Evolutionary conservation across 139 green algal genomes (phyloP).

Genomic region (Chlorella sp.): DNA sequence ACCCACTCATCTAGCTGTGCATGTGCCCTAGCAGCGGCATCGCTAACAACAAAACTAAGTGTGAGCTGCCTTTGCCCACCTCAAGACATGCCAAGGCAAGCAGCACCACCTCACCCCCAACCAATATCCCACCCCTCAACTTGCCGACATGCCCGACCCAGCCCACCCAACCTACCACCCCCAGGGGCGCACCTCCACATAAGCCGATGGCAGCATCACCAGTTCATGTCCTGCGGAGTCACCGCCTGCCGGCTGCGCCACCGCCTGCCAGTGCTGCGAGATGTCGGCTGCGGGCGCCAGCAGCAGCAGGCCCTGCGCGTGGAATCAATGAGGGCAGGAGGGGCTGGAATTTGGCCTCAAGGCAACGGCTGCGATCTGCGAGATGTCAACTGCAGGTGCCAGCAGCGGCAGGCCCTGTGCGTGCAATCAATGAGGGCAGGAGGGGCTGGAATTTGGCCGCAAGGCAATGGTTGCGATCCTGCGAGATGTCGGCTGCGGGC

Average conservation of each 20-base stretch:
- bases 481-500: slow-evolving; percentile 27
- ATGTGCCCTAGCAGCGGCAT: no score
- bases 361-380: background rate
- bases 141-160: no score
- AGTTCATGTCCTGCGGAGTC: background rate
- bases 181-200: slow-evolving; percentile 1
- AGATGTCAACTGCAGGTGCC: slow-evolving; percentile 32
- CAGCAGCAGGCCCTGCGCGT: slow-evolving; percentile 36
- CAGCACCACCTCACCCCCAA: no score
- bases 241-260: background rate
- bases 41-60: no score
- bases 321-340: background rate
- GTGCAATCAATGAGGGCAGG: background rate
- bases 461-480: background rate
- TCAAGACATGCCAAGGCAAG: no score
- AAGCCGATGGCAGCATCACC: slow-evolving; percentile 12
- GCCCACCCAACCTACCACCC: no score
- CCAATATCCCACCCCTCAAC: no score
- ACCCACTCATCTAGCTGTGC: no score
- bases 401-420: slow-evolving; percentile 40
- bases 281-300: slow-evolving; percentile 34
- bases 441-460: no score
- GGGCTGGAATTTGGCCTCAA: background rate
- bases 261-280: slow-evolving; percentile 27
- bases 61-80: no score